phyloP scores from a whole-genome alignment of 345 rosid species.

The Geranium rotundifolium region DNA sequence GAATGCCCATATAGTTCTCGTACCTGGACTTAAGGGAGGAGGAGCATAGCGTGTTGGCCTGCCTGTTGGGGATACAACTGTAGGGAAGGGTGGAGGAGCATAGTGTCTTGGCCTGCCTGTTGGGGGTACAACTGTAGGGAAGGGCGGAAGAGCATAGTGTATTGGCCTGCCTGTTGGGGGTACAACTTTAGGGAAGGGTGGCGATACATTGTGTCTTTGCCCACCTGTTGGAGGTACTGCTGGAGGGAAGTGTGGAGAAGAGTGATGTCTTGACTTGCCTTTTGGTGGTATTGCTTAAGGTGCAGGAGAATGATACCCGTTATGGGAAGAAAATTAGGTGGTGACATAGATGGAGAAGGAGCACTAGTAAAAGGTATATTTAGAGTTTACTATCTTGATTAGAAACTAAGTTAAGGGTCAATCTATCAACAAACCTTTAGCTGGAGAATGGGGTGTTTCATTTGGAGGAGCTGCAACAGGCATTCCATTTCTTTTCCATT shows the following conservation, averaged over 20 bases:
- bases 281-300: conserved; percentile 30
- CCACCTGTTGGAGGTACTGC: too few species aligned
- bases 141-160: conserved; percentile 39
- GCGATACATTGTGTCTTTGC: too few species aligned
- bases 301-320: conserved; percentile 18
- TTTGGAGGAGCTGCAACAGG: conserved; percentile 52
- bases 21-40: conserved; percentile 26
- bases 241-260: too few species aligned
- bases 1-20: conserved; percentile 2
- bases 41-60: too few species aligned
- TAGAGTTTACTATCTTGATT: background rate
- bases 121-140: too few species aligned
- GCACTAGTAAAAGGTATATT: conserved; percentile 7
- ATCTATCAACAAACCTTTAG: conserved; percentile 6
- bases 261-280: conserved; percentile 15
- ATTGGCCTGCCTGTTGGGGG: conserved; percentile 20
- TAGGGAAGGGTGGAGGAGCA: too few species aligned
- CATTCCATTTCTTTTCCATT: conserved; percentile 24
- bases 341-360: conserved; percentile 21
- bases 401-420: background rate
- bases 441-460: conserved; percentile 17
- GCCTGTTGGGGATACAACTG: too few species aligned
- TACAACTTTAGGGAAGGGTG: conserved; percentile 20
- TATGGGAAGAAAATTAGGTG: conserved; percentile 16
- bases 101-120: too few species aligned